phyloP scores from a whole-genome alignment of 78 protist genomes.

The Fonticula alba region DNA sequence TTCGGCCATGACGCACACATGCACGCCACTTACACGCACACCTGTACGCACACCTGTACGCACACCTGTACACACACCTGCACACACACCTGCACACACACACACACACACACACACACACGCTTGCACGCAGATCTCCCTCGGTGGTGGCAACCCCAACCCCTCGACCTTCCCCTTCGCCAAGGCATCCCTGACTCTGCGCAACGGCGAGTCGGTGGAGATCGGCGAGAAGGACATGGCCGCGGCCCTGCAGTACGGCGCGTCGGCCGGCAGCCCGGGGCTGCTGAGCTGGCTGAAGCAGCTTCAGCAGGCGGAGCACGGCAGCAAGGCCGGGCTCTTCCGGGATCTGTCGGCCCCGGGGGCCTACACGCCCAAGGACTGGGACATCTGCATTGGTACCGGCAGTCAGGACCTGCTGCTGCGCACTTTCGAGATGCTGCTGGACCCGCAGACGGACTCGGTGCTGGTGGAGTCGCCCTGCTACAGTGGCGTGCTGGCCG shows the following conservation, averaged over 20 bases:
- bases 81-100: background rate
- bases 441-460: background rate
- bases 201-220: background rate
- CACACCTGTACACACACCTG: background rate
- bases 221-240: too few species aligned
- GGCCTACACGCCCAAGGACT: background rate
- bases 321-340: too few species aligned
- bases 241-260: too few species aligned
- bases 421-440: conserved; percentile 10
- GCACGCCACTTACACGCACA: background rate
- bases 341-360: too few species aligned
- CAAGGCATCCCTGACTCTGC: background rate
- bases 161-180: conserved; percentile 16
- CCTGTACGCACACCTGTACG: background rate
- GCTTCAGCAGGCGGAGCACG: background rate
- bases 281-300: background rate
- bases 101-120: conserved; percentile 2
- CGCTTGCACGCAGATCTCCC: conserved; percentile 4
- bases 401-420: conserved; percentile 10
- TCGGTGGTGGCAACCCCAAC: conserved; percentile 30
- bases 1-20: background rate
- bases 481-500: conserved; percentile 22
- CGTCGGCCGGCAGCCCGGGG: too few species aligned
- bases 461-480: conserved; percentile 20
- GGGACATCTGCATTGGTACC: background rate